Evolutionary conservation across 371 early-diverging fungal species (phyloP).

Genomic region (Actinomucor elegans): DNA sequence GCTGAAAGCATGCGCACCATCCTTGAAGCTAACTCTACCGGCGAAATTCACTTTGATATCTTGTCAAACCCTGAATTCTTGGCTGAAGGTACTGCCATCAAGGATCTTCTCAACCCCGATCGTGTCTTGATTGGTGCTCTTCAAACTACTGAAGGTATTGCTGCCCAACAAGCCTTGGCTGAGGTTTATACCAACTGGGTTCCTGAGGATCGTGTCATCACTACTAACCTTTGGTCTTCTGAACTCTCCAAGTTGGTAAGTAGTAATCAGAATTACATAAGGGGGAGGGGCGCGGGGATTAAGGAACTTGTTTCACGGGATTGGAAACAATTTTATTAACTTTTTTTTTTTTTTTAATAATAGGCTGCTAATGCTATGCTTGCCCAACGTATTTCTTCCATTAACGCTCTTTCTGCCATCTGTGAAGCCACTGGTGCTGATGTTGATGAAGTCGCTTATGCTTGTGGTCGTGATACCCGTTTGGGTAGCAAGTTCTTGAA

Average conservation of each 20-base stretch:
- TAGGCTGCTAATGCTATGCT: constrained; percentile 94
- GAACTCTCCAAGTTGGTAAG: constrained; percentile 89
- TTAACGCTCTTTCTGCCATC: constrained; percentile 90
- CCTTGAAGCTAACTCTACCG: constrained; percentile 79
- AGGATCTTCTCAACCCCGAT: constrained; percentile 86
- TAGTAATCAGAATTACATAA: neutral
- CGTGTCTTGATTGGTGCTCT: constrained; percentile 92
- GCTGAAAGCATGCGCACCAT: constrained; percentile 89
- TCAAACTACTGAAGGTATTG: constrained; percentile 72
- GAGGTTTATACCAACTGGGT: constrained; percentile 86
- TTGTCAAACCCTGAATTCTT: constrained; percentile 97
- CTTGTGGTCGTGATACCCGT: constrained; percentile 86
- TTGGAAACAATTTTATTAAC: too few species aligned
- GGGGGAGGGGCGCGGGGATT: too few species aligned
- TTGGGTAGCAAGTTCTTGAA: constrained; percentile 93
- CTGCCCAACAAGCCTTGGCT: constrained; percentile 77
- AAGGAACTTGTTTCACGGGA: too few species aligned
- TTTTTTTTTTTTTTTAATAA: too few species aligned
- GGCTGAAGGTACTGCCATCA: constrained; percentile 93
- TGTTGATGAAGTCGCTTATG: constrained; percentile 93
- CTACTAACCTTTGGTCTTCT: constrained; percentile 93
- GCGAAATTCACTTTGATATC: constrained; percentile 80
- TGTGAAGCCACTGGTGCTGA: constrained; percentile 96
- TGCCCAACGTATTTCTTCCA: constrained; percentile 94
- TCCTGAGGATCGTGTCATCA: constrained; percentile 82